Percentiles rank a stretch among this genome's conserved stretches.
phyloP scores from a whole-genome alignment of 1,284 basidiomycete genomes.

The Irpex rosettiformis region DNA sequence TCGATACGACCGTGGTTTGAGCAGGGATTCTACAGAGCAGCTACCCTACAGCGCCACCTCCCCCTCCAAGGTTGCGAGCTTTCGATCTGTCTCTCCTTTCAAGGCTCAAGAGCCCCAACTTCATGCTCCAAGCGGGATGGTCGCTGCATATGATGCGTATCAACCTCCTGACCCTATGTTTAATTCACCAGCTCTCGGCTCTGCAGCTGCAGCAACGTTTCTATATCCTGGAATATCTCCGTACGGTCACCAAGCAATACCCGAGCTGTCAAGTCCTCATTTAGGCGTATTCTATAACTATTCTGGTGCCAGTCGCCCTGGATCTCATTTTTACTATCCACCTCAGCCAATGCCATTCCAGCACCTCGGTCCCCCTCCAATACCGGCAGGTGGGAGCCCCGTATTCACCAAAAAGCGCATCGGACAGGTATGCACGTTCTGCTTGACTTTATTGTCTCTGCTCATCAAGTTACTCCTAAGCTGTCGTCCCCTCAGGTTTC shows the following conservation, averaged over 20 bases:
- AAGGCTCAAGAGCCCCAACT: conserved; percentile 24
- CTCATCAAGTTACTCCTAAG: conserved; percentile 6
- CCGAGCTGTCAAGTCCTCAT: conserved; percentile 46
- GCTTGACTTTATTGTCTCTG: not conserved
- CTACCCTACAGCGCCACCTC: conserved; percentile 39
- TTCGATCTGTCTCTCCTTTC: conserved; percentile 22
- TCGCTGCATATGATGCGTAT: conserved; percentile 45
- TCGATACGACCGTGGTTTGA: conserved; percentile 29
- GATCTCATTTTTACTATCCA: conserved; percentile 61
- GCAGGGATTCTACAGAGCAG: not conserved
- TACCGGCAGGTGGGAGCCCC: conserved; percentile 44
- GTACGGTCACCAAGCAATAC: conserved; percentile 41
- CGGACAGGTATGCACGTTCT: conserved; percentile 42
- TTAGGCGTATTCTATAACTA: conserved; percentile 62
- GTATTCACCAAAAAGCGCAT: conserved; percentile 53
- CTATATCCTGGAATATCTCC: conserved; percentile 45
- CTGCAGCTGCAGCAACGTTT: conserved; percentile 37
- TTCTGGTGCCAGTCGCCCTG: conserved; percentile 40
- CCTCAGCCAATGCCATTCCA: conserved; percentile 60
- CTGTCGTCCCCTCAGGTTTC: conserved; percentile 50
- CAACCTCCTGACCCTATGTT: conserved; percentile 46
- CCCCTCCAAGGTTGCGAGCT: conserved; percentile 36
- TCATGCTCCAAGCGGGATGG: conserved; percentile 20
- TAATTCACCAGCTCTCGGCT: conserved; percentile 38
- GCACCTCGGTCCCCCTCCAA: conserved; percentile 43